Evolutionary conservation across 2,329 filamentous ascomycete species (phyloP).

Genomic region (Hymenoscyphus albidus): DNA sequence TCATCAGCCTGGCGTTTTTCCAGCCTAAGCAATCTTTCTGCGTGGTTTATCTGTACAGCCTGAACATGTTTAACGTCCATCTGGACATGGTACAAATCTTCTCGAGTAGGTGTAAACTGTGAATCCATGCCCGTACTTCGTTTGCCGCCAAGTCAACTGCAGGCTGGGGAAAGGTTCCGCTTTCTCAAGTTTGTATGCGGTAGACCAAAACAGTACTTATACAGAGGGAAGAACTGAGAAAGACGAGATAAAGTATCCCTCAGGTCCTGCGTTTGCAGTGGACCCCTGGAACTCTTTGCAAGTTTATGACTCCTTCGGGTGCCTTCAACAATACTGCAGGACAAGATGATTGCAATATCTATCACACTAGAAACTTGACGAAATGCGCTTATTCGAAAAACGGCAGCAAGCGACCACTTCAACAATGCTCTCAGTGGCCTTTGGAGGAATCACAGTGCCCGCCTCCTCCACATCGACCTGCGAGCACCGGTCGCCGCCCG

Average conservation of each 20-base stretch:
- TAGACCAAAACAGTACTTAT: not conserved
- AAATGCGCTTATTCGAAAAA: conserved; percentile 5
- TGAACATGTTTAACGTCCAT: conserved; percentile 69
- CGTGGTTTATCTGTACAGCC: conserved; percentile 57
- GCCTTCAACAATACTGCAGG: not conserved
- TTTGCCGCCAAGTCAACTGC: not conserved
- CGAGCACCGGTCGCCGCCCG: conserved; percentile 27
- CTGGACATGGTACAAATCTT: conserved; percentile 65
- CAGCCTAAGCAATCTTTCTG: conserved; percentile 57
- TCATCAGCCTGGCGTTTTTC: conserved; percentile 67
- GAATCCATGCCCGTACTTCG: conserved; percentile 55
- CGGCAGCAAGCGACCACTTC: conserved; percentile 16
- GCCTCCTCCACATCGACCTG: conserved; percentile 32
- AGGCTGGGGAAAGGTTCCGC: not conserved
- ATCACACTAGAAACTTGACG: not conserved
- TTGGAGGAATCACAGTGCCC: conserved; percentile 23
- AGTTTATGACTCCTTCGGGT: not conserved
- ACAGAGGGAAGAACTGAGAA: not conserved
- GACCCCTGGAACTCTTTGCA: not conserved
- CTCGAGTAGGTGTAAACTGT: conserved; percentile 55
- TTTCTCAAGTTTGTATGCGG: not conserved
- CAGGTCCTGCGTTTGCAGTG: not conserved
- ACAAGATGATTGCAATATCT: conserved; percentile 1
- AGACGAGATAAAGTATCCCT: not conserved
- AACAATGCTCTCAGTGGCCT: conserved; percentile 13